Conservation (phyloP, 2,329 filamentous ascomycete species). For the Clonostachys sp. region DNA sequence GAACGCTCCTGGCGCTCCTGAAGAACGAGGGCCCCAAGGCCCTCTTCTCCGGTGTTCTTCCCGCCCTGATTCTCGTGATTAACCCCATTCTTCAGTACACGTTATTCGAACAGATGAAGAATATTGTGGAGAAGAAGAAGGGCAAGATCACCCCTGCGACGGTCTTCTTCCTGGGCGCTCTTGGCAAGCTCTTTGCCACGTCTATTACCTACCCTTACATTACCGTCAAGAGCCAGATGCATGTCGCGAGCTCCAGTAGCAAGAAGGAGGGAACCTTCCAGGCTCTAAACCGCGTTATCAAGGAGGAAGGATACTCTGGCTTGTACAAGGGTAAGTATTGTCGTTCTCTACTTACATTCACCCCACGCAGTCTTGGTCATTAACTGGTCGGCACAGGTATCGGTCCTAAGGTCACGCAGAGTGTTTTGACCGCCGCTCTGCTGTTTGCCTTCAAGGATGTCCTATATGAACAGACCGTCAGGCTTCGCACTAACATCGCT, state of each 20-base stretch:
- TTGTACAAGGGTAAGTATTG: constrained; percentile 79
- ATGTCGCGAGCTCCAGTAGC: constrained; percentile 76
- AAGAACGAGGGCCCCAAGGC: constrained; percentile 78
- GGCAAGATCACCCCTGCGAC: constrained; percentile 73
- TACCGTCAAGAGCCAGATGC: constrained; percentile 96
- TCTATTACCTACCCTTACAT: constrained; percentile 97
- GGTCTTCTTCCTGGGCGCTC: constrained; percentile 84
- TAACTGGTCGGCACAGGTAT: constrained; percentile 57
- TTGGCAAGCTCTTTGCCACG: constrained; percentile 93
- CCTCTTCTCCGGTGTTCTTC: constrained; percentile 88
- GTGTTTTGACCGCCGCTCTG: constrained; percentile 92
- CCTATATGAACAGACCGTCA: constrained; percentile 78
- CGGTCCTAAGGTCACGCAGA: constrained; percentile 93
- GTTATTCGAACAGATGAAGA: constrained; percentile 97
- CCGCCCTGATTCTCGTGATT: constrained; percentile 89
- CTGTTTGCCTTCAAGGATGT: constrained; percentile 98
- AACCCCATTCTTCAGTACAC: constrained; percentile 99
- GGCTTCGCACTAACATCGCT: constrained; percentile 46
- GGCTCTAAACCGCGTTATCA: constrained; percentile 73
- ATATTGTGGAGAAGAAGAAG: constrained; percentile 67
- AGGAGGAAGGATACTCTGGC: constrained; percentile 85
- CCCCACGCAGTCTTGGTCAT: too few species aligned
- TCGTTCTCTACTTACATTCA: neutral
- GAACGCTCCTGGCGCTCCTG: constrained; percentile 75
- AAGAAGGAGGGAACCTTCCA: constrained; percentile 76